Percentiles rank a stretch among this genome's conserved stretches.
Evolutionary conservation across 2,329 filamentous ascomycete genomes (phyloP).

Genomic region (Clonostachys rhizophaga): DNA sequence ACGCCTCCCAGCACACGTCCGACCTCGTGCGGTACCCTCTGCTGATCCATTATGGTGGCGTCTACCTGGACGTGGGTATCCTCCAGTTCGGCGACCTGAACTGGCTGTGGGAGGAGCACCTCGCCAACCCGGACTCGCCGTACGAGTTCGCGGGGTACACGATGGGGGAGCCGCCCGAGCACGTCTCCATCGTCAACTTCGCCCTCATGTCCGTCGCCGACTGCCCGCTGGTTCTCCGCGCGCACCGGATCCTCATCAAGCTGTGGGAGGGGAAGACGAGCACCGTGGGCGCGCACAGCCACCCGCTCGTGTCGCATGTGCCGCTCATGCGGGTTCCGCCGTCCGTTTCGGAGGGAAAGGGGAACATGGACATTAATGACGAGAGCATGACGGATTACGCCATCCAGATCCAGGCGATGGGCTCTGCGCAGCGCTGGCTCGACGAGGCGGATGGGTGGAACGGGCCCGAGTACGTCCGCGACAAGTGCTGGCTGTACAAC

Average conservation of each 20-base stretch:
- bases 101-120: conserved; percentile 2
- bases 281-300: neutral
- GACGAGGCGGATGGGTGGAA: conserved; percentile 31
- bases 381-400: conserved; percentile 2
- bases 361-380: conserved; percentile 1
- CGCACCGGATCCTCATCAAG: conserved; percentile 1
- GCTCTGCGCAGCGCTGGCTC: conserved; percentile 1
- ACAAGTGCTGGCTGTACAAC: conserved; percentile 19
- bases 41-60: conserved; percentile 2
- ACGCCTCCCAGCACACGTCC: conserved; percentile 1
- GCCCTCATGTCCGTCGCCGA: neutral
- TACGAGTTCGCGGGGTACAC: conserved; percentile 1
- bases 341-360: neutral
- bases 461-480: conserved; percentile 42
- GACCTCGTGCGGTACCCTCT: conserved; percentile 3
- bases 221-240: neutral
- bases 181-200: conserved; percentile 2
- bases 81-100: conserved; percentile 2
- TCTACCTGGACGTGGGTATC: conserved; percentile 2
- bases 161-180: conserved; percentile 1
- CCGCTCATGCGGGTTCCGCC: neutral
- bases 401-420: conserved; percentile 2
- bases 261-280: conserved; percentile 2
- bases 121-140: conserved; percentile 1
- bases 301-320: conserved; percentile 1